Conservation (phyloP, 345 rosid genomes). For the Theobroma cacao region DNA sequence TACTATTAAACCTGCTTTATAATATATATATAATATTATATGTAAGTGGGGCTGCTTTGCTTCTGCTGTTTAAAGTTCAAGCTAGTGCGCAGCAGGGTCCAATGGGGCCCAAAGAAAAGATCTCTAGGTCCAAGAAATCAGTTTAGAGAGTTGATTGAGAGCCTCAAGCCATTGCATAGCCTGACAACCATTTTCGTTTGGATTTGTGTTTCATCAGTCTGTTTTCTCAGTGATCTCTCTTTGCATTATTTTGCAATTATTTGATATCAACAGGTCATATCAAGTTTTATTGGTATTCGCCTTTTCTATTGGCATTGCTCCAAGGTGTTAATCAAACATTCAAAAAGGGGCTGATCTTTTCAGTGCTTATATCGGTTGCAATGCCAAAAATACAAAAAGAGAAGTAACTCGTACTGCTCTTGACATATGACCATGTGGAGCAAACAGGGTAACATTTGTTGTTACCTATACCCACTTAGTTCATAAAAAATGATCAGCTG, state of each 20-base stretch:
- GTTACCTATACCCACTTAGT: neutral
- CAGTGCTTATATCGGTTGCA: neutral
- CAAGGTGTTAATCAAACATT: neutral
- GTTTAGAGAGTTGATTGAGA: conserved; percentile 10
- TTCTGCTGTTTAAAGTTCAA: neutral
- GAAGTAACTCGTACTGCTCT: neutral
- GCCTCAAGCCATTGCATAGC: neutral
- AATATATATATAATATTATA: no score
- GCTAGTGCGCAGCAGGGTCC: neutral
- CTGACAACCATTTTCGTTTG: neutral
- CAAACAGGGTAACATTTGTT: neutral
- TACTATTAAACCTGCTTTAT: neutral
- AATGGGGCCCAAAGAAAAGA: conserved; percentile 4
- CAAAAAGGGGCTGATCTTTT: neutral
- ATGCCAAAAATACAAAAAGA: neutral
- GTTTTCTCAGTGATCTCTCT: neutral
- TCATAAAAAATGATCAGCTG: no score
- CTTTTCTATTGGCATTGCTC: neutral
- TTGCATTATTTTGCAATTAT: conserved; percentile 16
- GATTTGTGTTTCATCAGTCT: neutral
- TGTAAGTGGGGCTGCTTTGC: neutral
- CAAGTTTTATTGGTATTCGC: neutral
- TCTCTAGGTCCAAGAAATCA: conserved; percentile 15
- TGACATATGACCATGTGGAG: neutral
- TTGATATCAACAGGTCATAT: conserved; percentile 1